Conservation (phyloP, 2,329 filamentous ascomycete genomes). For the Cryphonectria japonica region DNA sequence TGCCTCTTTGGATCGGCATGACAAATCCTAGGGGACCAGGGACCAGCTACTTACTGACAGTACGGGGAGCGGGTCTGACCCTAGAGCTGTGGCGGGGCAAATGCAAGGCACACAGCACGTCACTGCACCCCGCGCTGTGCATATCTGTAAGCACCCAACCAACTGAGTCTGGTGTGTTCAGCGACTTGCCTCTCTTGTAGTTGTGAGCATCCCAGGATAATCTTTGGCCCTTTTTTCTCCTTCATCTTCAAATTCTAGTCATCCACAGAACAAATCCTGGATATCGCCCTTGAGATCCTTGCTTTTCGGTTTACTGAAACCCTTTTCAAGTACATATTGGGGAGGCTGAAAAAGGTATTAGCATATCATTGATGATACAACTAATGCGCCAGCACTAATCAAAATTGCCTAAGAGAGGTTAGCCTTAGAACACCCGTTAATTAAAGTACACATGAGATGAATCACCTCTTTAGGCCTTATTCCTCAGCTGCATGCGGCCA, state of each 20-base stretch:
- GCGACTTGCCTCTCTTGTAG: background rate
- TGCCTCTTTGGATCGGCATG: constrained; percentile 4
- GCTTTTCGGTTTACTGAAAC: background rate
- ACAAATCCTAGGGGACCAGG: constrained; percentile 1
- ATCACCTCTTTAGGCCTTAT: no score
- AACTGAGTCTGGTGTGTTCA: background rate
- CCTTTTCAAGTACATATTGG: background rate
- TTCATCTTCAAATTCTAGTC: background rate
- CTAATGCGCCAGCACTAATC: background rate
- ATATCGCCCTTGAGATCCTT: no score
- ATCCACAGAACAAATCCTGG: background rate
- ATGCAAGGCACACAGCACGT: constrained; percentile 2
- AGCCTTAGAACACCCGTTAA: background rate
- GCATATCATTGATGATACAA: background rate
- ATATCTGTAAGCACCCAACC: background rate
- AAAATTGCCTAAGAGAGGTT: background rate
- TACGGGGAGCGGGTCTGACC: background rate
- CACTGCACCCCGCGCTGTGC: constrained; percentile 2
- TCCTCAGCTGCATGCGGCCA: no score
- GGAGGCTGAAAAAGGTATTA: background rate
- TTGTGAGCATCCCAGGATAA: background rate
- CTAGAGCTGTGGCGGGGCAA: background rate
- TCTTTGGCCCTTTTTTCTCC: background rate
- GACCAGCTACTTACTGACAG: background rate
- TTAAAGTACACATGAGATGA: no score